These are phyloP conservation scores for Chaetomidium leptoderma DNA, from an alignment of 495 filamentous ascomycete genomes.

Conservation along the genomic window DNA sequence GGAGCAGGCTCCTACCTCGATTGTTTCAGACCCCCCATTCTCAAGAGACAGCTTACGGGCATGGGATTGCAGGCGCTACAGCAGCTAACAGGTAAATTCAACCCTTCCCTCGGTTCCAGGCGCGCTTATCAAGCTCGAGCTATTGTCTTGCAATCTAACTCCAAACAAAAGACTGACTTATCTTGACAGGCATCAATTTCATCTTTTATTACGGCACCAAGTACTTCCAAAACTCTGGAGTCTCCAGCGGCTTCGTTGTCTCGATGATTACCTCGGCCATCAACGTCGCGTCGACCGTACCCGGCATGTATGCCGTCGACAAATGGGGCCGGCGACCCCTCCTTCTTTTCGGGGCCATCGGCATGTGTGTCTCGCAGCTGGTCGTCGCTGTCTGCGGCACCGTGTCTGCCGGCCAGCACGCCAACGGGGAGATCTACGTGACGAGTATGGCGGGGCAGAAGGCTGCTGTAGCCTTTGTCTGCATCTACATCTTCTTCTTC, in stretches of 20 bases:
- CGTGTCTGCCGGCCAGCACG: constrained; percentile 43
- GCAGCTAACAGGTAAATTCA: constrained; percentile 54
- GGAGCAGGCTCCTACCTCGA: constrained; percentile 66
- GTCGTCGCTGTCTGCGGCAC: constrained; percentile 67
- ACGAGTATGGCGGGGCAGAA: constrained; percentile 54
- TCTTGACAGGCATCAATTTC: constrained; percentile 52
- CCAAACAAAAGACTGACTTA: not conserved
- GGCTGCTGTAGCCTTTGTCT: constrained; percentile 68
- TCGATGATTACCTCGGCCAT: constrained; percentile 64
- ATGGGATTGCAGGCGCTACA: constrained; percentile 72
- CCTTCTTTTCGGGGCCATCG: constrained; percentile 65
- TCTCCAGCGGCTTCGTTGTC: constrained; percentile 62
- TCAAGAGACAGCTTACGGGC: constrained; percentile 68
- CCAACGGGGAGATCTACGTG: constrained; percentile 37
- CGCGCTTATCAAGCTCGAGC: not conserved
- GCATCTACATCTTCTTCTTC: constrained; percentile 75
- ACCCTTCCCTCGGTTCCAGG: not conserved
- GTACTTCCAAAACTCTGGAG: constrained; percentile 65
- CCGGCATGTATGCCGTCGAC: constrained; percentile 67
- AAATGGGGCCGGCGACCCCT: constrained; percentile 66
- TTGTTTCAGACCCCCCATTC: constrained; percentile 58
- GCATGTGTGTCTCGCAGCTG: constrained; percentile 64
- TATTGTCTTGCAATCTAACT: not conserved
- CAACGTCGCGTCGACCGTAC: constrained; percentile 65
- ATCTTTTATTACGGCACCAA: constrained; percentile 77